Evolutionary conservation across 1,139 yeast genomes (phyloP).

Genomic region (Lodderomyces theae): DNA sequence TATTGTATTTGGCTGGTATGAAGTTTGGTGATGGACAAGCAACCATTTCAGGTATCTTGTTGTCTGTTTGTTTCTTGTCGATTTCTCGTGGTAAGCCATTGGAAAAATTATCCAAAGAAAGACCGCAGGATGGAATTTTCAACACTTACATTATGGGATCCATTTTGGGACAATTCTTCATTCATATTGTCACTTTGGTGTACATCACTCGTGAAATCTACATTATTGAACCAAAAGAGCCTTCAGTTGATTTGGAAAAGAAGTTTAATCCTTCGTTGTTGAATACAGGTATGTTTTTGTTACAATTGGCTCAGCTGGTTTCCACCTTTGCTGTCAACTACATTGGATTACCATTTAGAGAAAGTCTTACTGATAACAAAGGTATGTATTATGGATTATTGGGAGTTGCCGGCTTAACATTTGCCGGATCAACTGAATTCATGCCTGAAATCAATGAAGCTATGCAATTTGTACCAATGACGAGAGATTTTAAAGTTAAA

Average conservation of each 20-base stretch:
- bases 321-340: constrained; percentile 97
- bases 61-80: constrained; percentile 92
- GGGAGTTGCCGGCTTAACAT: constrained; percentile 86
- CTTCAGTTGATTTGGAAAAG: constrained; percentile 84
- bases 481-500: constrained; percentile 66
- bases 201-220: constrained; percentile 84
- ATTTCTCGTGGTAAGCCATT: constrained; percentile 93
- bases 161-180: constrained; percentile 91
- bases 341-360: constrained; percentile 96
- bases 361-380: constrained; percentile 82
- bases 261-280: constrained; percentile 83
- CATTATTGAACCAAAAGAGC: constrained; percentile 86
- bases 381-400: constrained; percentile 96
- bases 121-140: constrained; percentile 98
- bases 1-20: constrained; percentile 93
- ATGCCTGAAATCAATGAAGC: constrained; percentile 92
- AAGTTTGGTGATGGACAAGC: constrained; percentile 98
- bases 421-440: constrained; percentile 92
- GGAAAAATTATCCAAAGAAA: constrained; percentile 83
- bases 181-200: constrained; percentile 79
- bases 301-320: constrained; percentile 94
- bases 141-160: constrained; percentile 96
- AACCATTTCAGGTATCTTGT: constrained; percentile 84
- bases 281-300: constrained; percentile 92
- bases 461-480: constrained; percentile 89